Conservation (phyloP, 352 stramenopile genomes). For the Phytophthora capsici region DNA sequence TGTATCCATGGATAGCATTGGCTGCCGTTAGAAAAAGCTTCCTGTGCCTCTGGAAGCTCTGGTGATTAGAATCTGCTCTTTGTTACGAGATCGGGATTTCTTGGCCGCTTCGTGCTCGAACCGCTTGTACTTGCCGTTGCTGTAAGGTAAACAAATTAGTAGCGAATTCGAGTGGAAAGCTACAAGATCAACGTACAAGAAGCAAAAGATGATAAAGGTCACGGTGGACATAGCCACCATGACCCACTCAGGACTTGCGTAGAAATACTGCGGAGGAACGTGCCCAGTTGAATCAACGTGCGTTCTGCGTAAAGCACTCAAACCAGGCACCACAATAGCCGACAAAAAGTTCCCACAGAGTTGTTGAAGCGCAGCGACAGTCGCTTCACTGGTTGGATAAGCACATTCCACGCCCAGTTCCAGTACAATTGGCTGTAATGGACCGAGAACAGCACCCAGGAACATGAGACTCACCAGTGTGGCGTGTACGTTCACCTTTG, state of each 20-base stretch:
- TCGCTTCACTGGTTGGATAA: slow-evolving; percentile 78
- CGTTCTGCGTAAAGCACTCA: slow-evolving; percentile 54
- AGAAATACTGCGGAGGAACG: slow-evolving; percentile 55
- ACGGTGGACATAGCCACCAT: slow-evolving; percentile 53
- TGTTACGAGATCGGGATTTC: slow-evolving; percentile 1
- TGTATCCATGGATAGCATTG: background rate
- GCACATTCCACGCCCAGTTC: slow-evolving; percentile 78
- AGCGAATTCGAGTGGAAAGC: background rate
- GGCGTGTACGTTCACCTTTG: slow-evolving; percentile 38
- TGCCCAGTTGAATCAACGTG: slow-evolving; percentile 53
- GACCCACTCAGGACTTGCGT: slow-evolving; percentile 62
- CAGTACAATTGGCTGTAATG: slow-evolving; percentile 72
- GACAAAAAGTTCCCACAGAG: slow-evolving; percentile 83
- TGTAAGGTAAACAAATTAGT: slow-evolving; percentile 17
- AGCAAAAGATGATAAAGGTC: slow-evolving; percentile 59
- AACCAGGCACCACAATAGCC: slow-evolving; percentile 57
- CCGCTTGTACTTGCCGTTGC: slow-evolving; percentile 67
- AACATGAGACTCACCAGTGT: slow-evolving; percentile 52
- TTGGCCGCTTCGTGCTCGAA: slow-evolving; percentile 42
- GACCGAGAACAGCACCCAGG: slow-evolving; percentile 65
- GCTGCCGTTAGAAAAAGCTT: slow-evolving; percentile 23
- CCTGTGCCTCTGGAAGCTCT: slow-evolving; percentile 16
- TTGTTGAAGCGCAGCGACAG: slow-evolving; percentile 76
- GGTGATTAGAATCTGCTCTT: slow-evolving; percentile 14
- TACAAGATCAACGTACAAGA: slow-evolving; percentile 47